Evolutionary conservation across 148 eudicot species (phyloP), one percentile per base, ranked within the genome.

Genomic region (Silene uniflora): DNA sequence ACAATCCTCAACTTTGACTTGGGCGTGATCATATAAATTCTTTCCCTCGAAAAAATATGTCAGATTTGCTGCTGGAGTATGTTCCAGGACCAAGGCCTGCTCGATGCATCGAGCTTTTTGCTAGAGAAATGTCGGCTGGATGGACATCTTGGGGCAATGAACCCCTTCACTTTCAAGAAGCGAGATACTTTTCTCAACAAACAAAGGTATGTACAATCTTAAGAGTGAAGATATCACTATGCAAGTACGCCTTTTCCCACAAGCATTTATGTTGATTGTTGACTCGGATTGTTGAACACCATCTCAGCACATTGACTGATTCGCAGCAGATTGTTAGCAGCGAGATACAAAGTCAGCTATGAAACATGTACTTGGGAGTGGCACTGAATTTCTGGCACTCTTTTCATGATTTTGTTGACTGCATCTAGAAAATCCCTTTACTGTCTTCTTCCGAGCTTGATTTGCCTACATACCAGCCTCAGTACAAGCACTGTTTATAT

Each of bases 121-220:
- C 98, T 4, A 84, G 98, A 81, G 98, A 94, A 84, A 82, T 94
- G 88, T 73, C 84, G 69, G 81, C 86, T 72, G 98, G 98, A 71
- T 92, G 98, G 97, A 89, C 89, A 62, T 90, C 90, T 67, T 94
- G 97, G 98, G 98, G 98, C 17, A 94, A 94, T 67, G 96, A 94
- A 79, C 96, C 98, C 58, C 97, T 94, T 60, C 96, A 81, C 77
- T 94, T 91, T 79, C 98, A 94, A 79, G 87, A 89, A 7, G 76
- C 79, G 0, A 88, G 79, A 74, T 87, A 86, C 74, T 90, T 92
- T 75, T 74, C 72, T 11, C 86, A 63, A 62, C 78, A 69, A 62
- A 14, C 56, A 58, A 61, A 59, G 46, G 27, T 17, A 3, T 42
- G 67, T 66, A 65, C 73, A 17, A 60, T 46, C 22, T n/a, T n/a